Evolutionary conservation across 176 grass and related monocot genomes (phyloP), one percentile per base, ranked within the genome.

Genomic region (Rhipidocladum racemiflorum): DNA sequence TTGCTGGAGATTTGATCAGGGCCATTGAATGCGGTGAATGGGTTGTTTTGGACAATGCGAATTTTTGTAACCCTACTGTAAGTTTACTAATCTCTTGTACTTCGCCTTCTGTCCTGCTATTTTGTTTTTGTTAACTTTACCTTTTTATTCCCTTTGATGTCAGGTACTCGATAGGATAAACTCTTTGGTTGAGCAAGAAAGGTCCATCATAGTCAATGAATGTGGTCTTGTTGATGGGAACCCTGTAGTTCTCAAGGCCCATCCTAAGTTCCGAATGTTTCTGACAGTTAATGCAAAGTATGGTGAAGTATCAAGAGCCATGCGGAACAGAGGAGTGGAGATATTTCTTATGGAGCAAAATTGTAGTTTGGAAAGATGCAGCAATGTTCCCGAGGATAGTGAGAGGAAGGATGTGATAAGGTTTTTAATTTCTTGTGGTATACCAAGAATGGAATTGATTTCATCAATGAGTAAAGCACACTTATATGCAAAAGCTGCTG

Each of bases 141-240:
- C 51, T 30, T 75, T 92, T 82, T 79, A 17, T 81, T 42, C 83
- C 27, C 68, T 86, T 38, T 62, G 49, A 69, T 61, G 42, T 60
- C 60, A 97, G 95, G 90, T 97, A 43, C 95, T 97, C 49, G 95
- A 97, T 85, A 90, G 95, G 72, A 97, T 97, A 65, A 97, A 97
- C 72, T 97, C 95, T 75, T 87, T 97, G 78, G 84, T 94, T 83
- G 95, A 97, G 84, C 86, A 93, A 87, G 90, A 94, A 89, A 86
- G 92, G 32, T 91, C 92, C 23, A 92, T 97, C 74, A 81, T 88
- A 21, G 86, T 97, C 54, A 97, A 92, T 74, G 95, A 97, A 87
- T 97, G 95, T 92, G 95, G 95, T 36, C 90, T 94, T 81, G 84
- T 91, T 79, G 92, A 94, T 87, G 92, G 95, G 28, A 88, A 88